Evolutionary conservation across 2,329 filamentous ascomycete genomes (phyloP).

Genomic region (Pseudogymnoascus sp.): DNA sequence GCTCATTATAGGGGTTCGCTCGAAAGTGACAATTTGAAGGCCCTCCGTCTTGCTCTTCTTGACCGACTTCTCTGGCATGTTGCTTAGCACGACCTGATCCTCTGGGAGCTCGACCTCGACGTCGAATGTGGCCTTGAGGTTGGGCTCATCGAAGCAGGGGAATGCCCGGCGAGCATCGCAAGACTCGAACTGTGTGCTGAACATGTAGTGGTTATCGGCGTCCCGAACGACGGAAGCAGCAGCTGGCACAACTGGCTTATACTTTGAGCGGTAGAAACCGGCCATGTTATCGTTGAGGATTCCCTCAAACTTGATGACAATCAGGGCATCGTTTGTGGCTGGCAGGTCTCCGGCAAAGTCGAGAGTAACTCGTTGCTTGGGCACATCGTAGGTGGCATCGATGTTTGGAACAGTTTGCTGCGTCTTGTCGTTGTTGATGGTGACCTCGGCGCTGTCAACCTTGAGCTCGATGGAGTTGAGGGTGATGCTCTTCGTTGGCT

Average conservation of each 20-base stretch:
- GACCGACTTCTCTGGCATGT: conserved; percentile 81
- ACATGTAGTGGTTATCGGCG: conserved; percentile 61
- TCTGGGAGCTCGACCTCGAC: conserved; percentile 86
- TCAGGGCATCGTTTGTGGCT: conserved; percentile 53
- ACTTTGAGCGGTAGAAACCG: conserved; percentile 89
- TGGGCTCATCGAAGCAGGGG: conserved; percentile 97
- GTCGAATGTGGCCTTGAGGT: conserved; percentile 92
- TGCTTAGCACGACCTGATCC: conserved; percentile 82
- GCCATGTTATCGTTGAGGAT: conserved; percentile 86
- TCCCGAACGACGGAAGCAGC: conserved; percentile 71
- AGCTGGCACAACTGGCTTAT: conserved; percentile 69
- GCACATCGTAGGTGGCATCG: conserved; percentile 70
- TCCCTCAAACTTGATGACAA: conserved; percentile 69
- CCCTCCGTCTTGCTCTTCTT: conserved; percentile 49
- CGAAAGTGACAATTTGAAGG: conserved; percentile 69
- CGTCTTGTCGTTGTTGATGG: conserved; percentile 48
- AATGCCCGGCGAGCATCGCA: conserved; percentile 93
- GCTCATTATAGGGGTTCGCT: conserved; percentile 82
- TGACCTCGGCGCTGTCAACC: conserved; percentile 58
- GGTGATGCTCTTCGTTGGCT: conserved; percentile 66
- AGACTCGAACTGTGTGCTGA: conserved; percentile 96
- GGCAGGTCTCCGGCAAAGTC: conserved; percentile 66
- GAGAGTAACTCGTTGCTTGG: conserved; percentile 75
- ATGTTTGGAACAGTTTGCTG: conserved; percentile 52
- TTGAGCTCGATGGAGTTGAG: conserved; percentile 82